A percentile compares a stretch with the other conserved stretches of the same genome.
phyloP scores from a whole-genome alignment of 2,329 filamentous ascomycete species.

The Furcasterigmium sp. region DNA sequence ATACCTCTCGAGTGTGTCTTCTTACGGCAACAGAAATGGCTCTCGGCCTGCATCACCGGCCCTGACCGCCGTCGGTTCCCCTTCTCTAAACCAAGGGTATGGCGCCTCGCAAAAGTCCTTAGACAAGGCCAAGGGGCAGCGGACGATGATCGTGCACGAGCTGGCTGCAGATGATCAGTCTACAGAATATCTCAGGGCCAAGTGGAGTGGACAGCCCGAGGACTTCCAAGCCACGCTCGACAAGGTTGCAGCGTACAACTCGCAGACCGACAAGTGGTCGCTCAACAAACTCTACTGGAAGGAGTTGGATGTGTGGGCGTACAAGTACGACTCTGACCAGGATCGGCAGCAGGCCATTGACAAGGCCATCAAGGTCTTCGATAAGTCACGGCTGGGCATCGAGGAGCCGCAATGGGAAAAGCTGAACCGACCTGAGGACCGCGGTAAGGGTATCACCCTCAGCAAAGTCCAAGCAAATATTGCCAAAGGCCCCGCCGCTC shows the following conservation, averaged over 20 bases:
- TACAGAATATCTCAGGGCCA: conserved; percentile 41
- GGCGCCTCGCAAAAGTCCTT: conserved; percentile 46
- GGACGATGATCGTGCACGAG: conserved; percentile 53
- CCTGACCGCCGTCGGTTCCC: conserved; percentile 48
- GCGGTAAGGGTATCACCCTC: conserved; percentile 54
- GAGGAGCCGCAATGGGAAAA: conserved; percentile 57
- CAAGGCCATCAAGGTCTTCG: conserved; percentile 54
- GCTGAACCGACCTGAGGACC: conserved; percentile 51
- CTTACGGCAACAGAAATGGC: conserved; percentile 21
- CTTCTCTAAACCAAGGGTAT: conserved; percentile 42
- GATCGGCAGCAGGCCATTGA: conserved; percentile 57
- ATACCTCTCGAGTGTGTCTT: conserved; percentile 33
- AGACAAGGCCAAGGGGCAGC: conserved; percentile 48
- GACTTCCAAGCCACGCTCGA: conserved; percentile 50
- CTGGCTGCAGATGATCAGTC: conserved; percentile 49
- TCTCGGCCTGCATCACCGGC: conserved; percentile 52
- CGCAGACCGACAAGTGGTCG: conserved; percentile 44
- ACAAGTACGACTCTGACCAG: conserved; percentile 47
- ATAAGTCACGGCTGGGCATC: conserved; percentile 51
- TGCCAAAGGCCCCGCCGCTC: conserved; percentile 41
- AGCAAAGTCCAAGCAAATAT: conserved; percentile 58
- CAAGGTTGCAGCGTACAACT: conserved; percentile 52
- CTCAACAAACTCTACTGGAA: conserved; percentile 55
- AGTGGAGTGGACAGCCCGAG: conserved; percentile 45
- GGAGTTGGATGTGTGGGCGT: conserved; percentile 60